Percentiles rank a stretch among this genome's conserved stretches.
Conservation (phyloP, 169 alveolate genomes). For the Plasmodium coatneyi region DNA sequence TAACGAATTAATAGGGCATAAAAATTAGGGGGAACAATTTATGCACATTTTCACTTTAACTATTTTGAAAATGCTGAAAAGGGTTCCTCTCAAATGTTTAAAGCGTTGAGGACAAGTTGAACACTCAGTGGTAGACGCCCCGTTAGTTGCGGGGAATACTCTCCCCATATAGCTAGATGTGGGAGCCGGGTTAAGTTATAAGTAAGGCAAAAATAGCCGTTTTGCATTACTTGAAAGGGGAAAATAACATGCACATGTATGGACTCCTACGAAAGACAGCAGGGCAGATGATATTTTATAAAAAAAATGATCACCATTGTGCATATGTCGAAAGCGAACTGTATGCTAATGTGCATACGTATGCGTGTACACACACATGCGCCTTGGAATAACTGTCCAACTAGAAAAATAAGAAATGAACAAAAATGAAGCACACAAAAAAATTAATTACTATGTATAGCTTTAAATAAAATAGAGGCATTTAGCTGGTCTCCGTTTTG, state of each 20-base stretch:
- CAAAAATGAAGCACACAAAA: not conserved
- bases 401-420: not conserved
- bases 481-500: not conserved
- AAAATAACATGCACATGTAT: not conserved
- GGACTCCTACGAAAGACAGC: constrained; percentile 3
- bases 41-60: not conserved
- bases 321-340: not conserved
- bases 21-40: not conserved
- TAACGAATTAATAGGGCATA: not conserved
- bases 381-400: not conserved
- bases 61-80: not conserved
- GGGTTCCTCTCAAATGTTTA: not conserved
- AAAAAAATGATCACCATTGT: not conserved
- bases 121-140: constrained; percentile 1
- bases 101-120: not conserved
- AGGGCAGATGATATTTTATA: not conserved
- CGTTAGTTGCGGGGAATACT: not conserved
- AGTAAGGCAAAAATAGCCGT: not conserved
- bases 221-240: not conserved
- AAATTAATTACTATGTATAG: not conserved
- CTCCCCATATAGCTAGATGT: not conserved
- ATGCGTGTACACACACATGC: not conserved
- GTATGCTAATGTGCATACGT: not conserved
- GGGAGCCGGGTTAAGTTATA: not conserved
- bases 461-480: not conserved